A percentile compares a stretch with the other conserved stretches of the same genome.
These are phyloP conservation scores for Solanum lycopersicoides DNA, from an alignment of 257 asterid species.

Conservation along the genomic window DNA sequence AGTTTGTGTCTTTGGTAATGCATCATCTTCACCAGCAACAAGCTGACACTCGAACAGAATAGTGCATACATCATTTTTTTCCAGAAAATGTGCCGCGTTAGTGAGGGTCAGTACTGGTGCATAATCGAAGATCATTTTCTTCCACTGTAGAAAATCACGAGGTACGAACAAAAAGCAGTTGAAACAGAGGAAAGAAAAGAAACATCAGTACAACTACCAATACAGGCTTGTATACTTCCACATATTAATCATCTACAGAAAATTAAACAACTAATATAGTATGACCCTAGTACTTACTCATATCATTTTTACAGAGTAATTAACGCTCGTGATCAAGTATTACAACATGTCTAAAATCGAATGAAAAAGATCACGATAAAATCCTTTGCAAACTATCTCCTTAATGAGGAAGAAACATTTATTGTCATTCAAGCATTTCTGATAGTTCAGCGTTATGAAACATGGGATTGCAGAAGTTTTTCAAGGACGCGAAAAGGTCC, in stretches of 20 bases:
- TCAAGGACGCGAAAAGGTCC: not conserved
- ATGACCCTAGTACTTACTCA: not conserved
- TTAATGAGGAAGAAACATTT: not conserved
- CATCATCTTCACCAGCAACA: conserved; percentile 2
- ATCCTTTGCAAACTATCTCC: not conserved
- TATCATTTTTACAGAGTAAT: not conserved
- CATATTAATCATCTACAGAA: not conserved
- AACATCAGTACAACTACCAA: not conserved
- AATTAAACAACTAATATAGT: not conserved
- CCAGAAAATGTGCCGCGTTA: conserved; percentile 73
- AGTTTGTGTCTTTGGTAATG: not conserved
- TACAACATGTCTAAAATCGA: too few relatives aligned
- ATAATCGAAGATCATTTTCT: conserved; percentile 74
- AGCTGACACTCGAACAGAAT: conserved; percentile 52
- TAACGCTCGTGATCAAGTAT: not conserved
- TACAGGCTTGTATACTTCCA: not conserved
- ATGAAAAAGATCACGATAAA: not conserved
- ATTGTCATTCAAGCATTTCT: not conserved
- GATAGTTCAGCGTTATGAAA: not conserved
- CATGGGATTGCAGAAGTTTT: not conserved
- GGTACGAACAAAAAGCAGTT: not conserved
- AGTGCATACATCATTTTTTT: conserved; percentile 51
- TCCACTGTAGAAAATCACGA: conserved; percentile 47
- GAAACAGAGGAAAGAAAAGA: not conserved
- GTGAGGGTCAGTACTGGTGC: conserved; percentile 54